These are phyloP conservation scores for Polygonum maritimum DNA, from an alignment of 148 eudicot species.

Conservation along the genomic window DNA sequence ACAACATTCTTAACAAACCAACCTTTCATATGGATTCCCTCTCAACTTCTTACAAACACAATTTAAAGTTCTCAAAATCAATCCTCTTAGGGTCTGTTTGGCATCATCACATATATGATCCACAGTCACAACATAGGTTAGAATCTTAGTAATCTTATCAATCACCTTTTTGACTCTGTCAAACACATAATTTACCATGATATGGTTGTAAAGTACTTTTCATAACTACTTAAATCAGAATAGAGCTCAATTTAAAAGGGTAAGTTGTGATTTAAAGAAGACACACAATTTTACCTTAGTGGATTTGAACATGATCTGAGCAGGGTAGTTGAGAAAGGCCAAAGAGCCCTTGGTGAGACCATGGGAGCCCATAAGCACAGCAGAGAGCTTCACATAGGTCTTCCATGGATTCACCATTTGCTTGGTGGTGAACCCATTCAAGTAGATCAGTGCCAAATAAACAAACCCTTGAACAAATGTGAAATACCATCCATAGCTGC, in stretches of 20 bases:
- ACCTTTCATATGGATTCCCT: background rate
- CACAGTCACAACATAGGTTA: background rate
- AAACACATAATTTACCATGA: too few relatives aligned
- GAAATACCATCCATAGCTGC: conserved; percentile 94
- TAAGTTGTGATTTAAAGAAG: background rate
- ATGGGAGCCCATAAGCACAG: conserved; percentile 88
- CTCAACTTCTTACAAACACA: background rate
- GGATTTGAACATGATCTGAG: conserved; percentile 95
- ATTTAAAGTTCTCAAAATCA: background rate
- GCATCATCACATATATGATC: too few relatives aligned
- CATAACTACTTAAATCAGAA: background rate
- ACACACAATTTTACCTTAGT: conserved; percentile 49
- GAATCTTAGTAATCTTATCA: too few relatives aligned
- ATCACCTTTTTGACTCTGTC: background rate
- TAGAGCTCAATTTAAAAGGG: background rate
- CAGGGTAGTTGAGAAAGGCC: conserved; percentile 94
- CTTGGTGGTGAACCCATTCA: conserved; percentile 80
- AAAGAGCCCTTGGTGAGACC: conserved; percentile 94
- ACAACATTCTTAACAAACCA: background rate
- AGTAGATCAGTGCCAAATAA: conserved; percentile 53
- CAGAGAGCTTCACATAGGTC: conserved; percentile 75
- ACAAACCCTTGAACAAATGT: conserved; percentile 95
- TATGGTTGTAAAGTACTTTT: background rate
- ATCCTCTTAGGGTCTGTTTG: background rate
- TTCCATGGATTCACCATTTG: conserved; percentile 99